Evolutionary conservation across 495 filamentous ascomycete species (phyloP).

Genomic region (Diplogelasinospora grovesii): DNA sequence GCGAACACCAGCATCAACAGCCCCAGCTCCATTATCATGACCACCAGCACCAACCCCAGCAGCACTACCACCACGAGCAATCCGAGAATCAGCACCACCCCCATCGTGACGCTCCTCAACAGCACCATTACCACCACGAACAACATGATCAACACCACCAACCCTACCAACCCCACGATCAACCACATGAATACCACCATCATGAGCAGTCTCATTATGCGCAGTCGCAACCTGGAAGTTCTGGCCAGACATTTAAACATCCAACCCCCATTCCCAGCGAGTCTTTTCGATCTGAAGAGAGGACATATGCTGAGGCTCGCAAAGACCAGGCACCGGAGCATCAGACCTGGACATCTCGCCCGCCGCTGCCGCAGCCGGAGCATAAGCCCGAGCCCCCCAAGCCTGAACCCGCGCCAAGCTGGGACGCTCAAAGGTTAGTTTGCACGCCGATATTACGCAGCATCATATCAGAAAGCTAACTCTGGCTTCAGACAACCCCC

Average conservation of each 20-base stretch:
- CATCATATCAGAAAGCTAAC: constrained; percentile 8
- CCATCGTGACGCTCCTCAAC: constrained; percentile 4
- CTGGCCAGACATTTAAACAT: constrained; percentile 17
- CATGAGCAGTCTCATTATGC: constrained; percentile 9
- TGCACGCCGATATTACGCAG: too few relatives aligned
- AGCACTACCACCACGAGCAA: constrained; percentile 5
- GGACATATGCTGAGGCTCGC: constrained; percentile 32
- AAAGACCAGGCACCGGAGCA: constrained; percentile 34
- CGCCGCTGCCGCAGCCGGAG: constrained; percentile 18
- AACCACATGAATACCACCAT: constrained; percentile 9
- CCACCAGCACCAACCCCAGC: constrained; percentile 12
- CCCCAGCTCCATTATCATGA: constrained; percentile 5
- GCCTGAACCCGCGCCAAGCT: constrained; percentile 19
- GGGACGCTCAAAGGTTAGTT: constrained; percentile 38
- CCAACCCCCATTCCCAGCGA: constrained; percentile 18
- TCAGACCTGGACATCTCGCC: constrained; percentile 20
- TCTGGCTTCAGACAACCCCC: constrained; percentile 56
- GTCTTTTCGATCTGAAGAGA: constrained; percentile 24
- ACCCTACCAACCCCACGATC: constrained; percentile 7
- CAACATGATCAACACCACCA: constrained; percentile 8
- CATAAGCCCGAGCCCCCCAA: constrained; percentile 22
- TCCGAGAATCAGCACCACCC: constrained; percentile 9
- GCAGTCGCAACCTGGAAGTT: constrained; percentile 15
- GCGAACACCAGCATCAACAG: constrained; percentile 15
- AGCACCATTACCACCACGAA: constrained; percentile 9